Percentiles rank a stretch among this genome's conserved stretches.
Conservation (phyloP, 331 rosid species). For the Telfairia occidentalis region DNA sequence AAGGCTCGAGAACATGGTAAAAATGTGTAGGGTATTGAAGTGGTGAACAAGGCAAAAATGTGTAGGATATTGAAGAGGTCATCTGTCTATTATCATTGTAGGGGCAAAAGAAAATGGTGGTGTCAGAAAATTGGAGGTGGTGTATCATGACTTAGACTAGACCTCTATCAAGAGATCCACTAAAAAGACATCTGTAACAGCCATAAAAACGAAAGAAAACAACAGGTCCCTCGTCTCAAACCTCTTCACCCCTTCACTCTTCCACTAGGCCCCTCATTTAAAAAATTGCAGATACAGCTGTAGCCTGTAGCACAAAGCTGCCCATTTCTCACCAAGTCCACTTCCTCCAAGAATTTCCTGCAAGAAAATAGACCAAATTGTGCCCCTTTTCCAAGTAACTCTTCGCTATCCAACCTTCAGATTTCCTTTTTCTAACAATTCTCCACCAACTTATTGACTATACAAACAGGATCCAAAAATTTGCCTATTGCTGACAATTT, state of each 20-base stretch:
- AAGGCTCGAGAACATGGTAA: neutral
- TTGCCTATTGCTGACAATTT: neutral
- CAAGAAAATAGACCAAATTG: neutral
- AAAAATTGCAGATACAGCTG: neutral
- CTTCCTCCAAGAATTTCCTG: neutral
- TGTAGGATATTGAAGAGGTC: neutral
- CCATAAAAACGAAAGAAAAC: too few species aligned
- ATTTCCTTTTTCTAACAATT: neutral
- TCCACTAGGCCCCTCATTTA: neutral
- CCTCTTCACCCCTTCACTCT: too few species aligned
- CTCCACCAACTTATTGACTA: neutral
- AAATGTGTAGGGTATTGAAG: neutral
- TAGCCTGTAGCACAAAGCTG: neutral
- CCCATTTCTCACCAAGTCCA: neutral
- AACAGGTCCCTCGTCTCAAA: too few species aligned
- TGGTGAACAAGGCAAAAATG: neutral
- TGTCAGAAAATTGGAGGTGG: neutral
- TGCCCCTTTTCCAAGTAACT: neutral
- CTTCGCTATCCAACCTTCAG: neutral
- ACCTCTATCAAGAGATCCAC: too few species aligned
- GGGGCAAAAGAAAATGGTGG: neutral
- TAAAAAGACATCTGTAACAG: too few species aligned
- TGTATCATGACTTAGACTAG: neutral
- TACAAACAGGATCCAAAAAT: neutral
- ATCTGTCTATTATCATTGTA: neutral